Evolutionary conservation across 345 rosid genomes (phyloP), one percentile per base, ranked within the genome.

Genomic region (Hirschfeldia incana): DNA sequence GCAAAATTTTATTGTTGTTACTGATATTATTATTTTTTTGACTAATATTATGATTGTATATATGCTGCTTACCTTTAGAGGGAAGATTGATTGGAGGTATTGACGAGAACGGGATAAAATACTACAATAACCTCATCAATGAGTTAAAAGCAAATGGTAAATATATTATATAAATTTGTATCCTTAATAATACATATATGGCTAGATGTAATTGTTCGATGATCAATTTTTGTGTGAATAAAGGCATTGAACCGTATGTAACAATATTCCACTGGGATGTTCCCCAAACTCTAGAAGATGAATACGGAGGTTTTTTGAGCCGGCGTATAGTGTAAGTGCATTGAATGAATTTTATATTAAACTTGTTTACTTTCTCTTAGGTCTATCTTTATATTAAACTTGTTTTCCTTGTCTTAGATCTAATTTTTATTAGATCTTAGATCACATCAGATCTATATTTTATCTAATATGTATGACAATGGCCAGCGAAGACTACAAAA

Each of bases 31-130:
- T 46, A 46, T 29, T 16, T 16, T 16, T 7, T 16, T 17, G 2
- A 46, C 29, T 28, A 28, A 57, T 59, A 8, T 28, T 5, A 17
- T 59, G n/a, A 26, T 59, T 59, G n/a, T 69, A 21, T 37, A 6
- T 57, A 57, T 32, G 5, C 17, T 26, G n/a, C n/a, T n/a, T 42
- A 28, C 5, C 26, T n/a, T 76, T 55, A 74, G 86, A 79, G 51
- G 91, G 89, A 34, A 83, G 83, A 68, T 4, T 86, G 65, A 78
- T 72, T n/a, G 83, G 81, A 8, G 81, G 89, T 53, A 77, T 86
- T 9, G 86, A 86, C 72, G 70, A 67, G 12, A 33, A 76, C 3
- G 91, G 89, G 13, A 39, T 87, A 5, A 42, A 16, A 2, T 87
- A 81, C 83, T 85, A 87, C 84, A 37, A 37, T 37, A 37, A 83